phyloP scores from a whole-genome alignment of 2,329 filamentous ascomycete genomes.

The Rhynchosporium agropyri region DNA sequence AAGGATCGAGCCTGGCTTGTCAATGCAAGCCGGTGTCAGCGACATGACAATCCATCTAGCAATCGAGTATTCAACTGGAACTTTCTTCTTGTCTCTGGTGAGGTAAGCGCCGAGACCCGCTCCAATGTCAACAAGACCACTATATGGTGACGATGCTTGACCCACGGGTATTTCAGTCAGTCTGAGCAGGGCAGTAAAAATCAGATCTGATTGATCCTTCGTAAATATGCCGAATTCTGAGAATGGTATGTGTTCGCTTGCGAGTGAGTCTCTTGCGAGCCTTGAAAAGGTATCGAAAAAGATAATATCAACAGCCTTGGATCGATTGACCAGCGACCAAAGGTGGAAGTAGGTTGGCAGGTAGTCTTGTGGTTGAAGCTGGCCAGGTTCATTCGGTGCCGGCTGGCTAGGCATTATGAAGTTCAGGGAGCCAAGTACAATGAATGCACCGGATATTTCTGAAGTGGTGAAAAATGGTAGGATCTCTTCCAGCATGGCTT shows the following conservation, averaged over 20 bases:
- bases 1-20: slow-evolving; percentile 77
- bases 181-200: slow-evolving; percentile 89
- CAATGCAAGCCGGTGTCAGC: slow-evolving; percentile 79
- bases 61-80: slow-evolving; percentile 88
- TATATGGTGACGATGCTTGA: slow-evolving; percentile 92
- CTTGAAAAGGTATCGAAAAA: slow-evolving; percentile 91
- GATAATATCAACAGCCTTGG: slow-evolving; percentile 81
- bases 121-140: slow-evolving; percentile 74
- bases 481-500: slow-evolving; percentile 78
- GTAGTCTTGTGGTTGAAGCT: slow-evolving; percentile 86
- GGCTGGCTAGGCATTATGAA: slow-evolving; percentile 84
- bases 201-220: slow-evolving; percentile 84
- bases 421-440: slow-evolving; percentile 87
- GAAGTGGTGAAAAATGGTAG: slow-evolving; percentile 91
- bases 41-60: slow-evolving; percentile 93
- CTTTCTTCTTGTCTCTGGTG: slow-evolving; percentile 91
- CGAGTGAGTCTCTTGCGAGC: slow-evolving; percentile 80
- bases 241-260: slow-evolving; percentile 75
- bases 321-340: slow-evolving; percentile 91
- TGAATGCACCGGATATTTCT: slow-evolving; percentile 87
- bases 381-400: slow-evolving; percentile 67
- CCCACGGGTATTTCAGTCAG: slow-evolving; percentile 95
- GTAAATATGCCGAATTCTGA: slow-evolving; percentile 89
- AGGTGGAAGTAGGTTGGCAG: slow-evolving; percentile 94
- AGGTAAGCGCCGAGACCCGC: slow-evolving; percentile 83